These are phyloP conservation scores for Acacia concinna DNA, from an alignment of 331 rosid genomes.

Conservation along the genomic window DNA sequence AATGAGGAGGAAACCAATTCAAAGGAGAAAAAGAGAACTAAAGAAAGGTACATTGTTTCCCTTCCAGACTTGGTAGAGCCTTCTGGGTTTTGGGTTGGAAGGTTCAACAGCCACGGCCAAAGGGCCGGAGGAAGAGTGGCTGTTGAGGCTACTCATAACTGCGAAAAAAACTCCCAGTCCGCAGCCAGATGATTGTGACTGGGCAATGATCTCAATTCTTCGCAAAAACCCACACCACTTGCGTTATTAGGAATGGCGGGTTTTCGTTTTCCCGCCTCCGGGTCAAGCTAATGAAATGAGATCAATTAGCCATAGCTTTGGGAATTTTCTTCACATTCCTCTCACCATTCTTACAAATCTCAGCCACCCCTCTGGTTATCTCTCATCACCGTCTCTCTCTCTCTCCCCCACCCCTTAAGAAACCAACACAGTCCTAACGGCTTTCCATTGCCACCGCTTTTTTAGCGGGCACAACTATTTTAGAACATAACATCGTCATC, in stretches of 20 bases:
- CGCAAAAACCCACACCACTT: constrained; percentile 40
- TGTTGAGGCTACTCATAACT: constrained; percentile 22
- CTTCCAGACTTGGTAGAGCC: constrained; percentile 84
- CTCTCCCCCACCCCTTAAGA: constrained; percentile 31
- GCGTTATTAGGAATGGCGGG: constrained; percentile 30
- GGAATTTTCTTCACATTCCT: constrained; percentile 33
- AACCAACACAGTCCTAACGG: constrained; percentile 43
- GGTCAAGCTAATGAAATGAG: constrained; percentile 36
- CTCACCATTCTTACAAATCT: constrained; percentile 30
- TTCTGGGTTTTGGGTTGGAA: constrained; percentile 30
- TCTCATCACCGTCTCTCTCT: constrained; percentile 39
- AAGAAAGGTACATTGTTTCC: constrained; percentile 69
- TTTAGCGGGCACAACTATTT: constrained; percentile 48
- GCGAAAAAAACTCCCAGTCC: background rate
- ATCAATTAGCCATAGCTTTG: constrained; percentile 22
- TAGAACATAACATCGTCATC: background rate
- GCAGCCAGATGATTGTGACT: background rate
- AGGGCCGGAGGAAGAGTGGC: constrained; percentile 46
- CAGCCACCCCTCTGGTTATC: constrained; percentile 37
- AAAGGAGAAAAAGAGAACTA: background rate
- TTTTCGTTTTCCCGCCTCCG: constrained; percentile 18
- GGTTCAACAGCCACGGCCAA: constrained; percentile 30
- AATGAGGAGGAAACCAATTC: constrained; percentile 11
- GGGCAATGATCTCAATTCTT: constrained; percentile 28
- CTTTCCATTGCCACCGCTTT: constrained; percentile 39